phyloP scores from a whole-genome alignment of 2,329 filamentous ascomycete genomes.

The Periconia sp. region DNA sequence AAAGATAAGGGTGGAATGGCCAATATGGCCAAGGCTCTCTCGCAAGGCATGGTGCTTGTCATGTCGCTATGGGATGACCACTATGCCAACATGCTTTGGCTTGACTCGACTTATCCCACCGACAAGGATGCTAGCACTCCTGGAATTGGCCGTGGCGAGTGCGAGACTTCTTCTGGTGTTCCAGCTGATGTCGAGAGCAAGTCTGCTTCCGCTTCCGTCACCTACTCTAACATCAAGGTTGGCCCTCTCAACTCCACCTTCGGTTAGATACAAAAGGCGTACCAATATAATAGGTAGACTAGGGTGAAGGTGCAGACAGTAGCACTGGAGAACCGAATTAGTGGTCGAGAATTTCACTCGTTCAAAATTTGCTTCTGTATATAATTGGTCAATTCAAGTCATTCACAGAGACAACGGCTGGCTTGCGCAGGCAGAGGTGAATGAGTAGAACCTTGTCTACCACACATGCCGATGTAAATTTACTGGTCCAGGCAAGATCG shows the following conservation, averaged over 20 bases:
- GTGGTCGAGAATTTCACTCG: too few species aligned
- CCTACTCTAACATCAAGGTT: constrained; percentile 30
- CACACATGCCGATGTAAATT: too few species aligned
- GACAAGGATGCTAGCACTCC: constrained; percentile 14
- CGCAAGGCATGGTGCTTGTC: constrained; percentile 65
- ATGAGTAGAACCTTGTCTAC: too few species aligned
- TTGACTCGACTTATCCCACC: constrained; percentile 67
- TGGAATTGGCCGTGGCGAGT: constrained; percentile 21
- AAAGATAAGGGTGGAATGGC: constrained; percentile 52
- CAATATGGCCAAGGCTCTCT: constrained; percentile 23
- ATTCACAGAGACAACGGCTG: too few species aligned
- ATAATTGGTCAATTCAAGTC: too few species aligned
- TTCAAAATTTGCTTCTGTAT: too few species aligned
- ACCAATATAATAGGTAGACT: too few species aligned
- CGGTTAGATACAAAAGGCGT: too few species aligned
- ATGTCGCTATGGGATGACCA: constrained; percentile 68
- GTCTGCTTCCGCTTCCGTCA: constrained; percentile 16
- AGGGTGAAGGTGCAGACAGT: too few species aligned
- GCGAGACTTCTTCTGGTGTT: constrained; percentile 17
- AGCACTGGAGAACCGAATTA: too few species aligned
- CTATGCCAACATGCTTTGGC: constrained; percentile 71
- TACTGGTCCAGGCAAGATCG: too few species aligned
- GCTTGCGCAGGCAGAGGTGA: too few species aligned
- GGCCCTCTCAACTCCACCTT: constrained; percentile 27
- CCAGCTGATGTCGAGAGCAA: constrained; percentile 25